Evolutionary conservation across 352 stramenopile species (phyloP).

Genomic region (Globisporangium orthogonon): DNA sequence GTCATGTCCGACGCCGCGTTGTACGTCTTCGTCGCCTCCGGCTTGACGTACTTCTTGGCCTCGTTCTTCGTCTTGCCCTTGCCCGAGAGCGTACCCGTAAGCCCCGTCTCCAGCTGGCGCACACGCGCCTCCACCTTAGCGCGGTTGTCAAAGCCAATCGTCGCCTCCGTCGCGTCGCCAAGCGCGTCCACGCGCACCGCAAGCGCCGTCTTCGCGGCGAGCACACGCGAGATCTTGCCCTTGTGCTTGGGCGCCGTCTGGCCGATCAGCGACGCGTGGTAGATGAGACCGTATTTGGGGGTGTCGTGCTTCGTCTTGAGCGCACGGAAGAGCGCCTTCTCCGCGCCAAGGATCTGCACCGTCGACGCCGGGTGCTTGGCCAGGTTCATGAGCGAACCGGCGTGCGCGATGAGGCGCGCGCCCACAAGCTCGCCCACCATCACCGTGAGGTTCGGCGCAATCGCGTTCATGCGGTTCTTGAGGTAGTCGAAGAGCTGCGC

Average conservation of each 20-base stretch:
- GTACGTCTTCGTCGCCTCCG: constrained; percentile 80
- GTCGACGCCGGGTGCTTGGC: constrained; percentile 99
- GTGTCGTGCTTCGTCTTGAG: constrained; percentile 99
- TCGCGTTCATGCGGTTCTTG: constrained; percentile 99
- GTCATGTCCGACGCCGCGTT: constrained; percentile 95
- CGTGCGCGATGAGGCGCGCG: constrained; percentile 98
- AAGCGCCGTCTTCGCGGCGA: constrained; percentile 97
- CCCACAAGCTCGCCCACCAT: constrained; percentile 99
- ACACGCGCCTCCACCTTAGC: constrained; percentile 98
- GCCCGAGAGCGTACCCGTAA: constrained; percentile 74
- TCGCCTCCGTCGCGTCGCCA: constrained; percentile 93
- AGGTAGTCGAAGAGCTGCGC: constrained; percentile 99
- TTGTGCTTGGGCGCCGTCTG: constrained; percentile 99
- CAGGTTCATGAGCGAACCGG: constrained; percentile 99
- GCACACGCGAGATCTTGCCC: constrained; percentile 98
- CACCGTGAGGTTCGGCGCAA: constrained; percentile 99
- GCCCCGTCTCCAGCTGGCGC: constrained; percentile 95
- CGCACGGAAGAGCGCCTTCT: constrained; percentile 99
- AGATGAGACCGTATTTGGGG: constrained; percentile 99
- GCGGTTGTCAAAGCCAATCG: constrained; percentile 96
- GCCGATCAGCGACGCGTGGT: constrained; percentile 99
- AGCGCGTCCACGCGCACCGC: constrained; percentile 99
- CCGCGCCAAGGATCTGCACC: constrained; percentile 98
- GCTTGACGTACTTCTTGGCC: constrained; percentile 89
- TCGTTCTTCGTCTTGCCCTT: constrained; percentile 90